These are phyloP conservation scores for Gastrolobium bilobum DNA, from an alignment of 306 rosid genomes.

Conservation along the genomic window DNA sequence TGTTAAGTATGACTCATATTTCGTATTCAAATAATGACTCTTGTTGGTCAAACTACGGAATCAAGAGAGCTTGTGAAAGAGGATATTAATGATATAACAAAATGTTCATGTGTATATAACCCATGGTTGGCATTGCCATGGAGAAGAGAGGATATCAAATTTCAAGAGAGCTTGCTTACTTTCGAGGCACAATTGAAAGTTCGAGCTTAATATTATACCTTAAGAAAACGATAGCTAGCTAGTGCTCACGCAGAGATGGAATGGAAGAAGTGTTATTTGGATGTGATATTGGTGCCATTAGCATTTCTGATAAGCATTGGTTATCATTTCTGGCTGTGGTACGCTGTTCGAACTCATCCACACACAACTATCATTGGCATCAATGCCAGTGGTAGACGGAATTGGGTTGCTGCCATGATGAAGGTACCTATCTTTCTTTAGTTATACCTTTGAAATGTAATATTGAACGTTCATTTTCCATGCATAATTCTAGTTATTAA, in stretches of 20 bases:
- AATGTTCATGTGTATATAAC: constrained; percentile 49
- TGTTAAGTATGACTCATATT: too few relatives aligned
- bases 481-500: neutral
- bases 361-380: constrained; percentile 82
- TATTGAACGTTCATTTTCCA: neutral
- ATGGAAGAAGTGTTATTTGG: constrained; percentile 92
- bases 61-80: too few relatives aligned
- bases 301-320: constrained; percentile 62
- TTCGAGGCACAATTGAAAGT: constrained; percentile 34
- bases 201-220: constrained; percentile 9
- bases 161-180: constrained; percentile 6
- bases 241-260: constrained; percentile 53
- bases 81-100: too few relatives aligned
- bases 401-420: constrained; percentile 85
- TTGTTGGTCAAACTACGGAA: too few relatives aligned
- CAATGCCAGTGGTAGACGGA: constrained; percentile 78
- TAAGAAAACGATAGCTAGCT: constrained; percentile 17
- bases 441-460: too few relatives aligned
- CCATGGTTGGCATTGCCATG: constrained; percentile 30
- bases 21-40: too few relatives aligned
- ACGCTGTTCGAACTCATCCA: constrained; percentile 73
- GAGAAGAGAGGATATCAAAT: constrained; percentile 34
- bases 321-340: constrained; percentile 89
- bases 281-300: constrained; percentile 81
- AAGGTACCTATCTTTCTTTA: constrained; percentile 57